Conservation (phyloP, 768 basidiomycete genomes). For the Pulveroboletus frians region DNA sequence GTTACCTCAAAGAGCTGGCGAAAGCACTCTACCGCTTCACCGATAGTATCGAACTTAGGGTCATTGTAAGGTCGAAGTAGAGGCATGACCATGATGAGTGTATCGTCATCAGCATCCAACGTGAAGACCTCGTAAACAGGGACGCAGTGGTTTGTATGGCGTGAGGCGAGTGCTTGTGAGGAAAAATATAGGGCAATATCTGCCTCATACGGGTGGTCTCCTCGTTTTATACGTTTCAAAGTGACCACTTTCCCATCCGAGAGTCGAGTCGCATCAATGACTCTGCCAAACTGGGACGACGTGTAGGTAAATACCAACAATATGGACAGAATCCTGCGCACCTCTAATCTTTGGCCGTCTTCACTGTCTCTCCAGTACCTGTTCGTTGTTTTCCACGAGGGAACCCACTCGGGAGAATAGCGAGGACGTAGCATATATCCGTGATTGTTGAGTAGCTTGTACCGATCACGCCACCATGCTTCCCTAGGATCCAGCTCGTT, state of each 20-base stretch:
- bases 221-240: constrained; percentile 26
- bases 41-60: constrained; percentile 23
- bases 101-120: constrained; percentile 6
- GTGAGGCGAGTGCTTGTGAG: neutral
- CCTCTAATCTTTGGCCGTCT: no score
- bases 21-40: constrained; percentile 22
- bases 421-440: no score
- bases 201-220: constrained; percentile 25
- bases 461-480: constrained; percentile 2
- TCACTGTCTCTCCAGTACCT: no score
- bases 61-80: constrained; percentile 24
- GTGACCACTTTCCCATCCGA: constrained; percentile 26
- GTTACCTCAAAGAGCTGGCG: constrained; percentile 30
- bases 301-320: neutral
- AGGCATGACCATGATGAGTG: constrained; percentile 31
- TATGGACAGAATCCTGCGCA: constrained; percentile 2
- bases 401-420: no score
- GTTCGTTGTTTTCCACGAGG: no score
- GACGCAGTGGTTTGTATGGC: constrained; percentile 34
- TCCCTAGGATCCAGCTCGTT: no score
- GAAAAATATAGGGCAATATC: constrained; percentile 26
- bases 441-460: no score
- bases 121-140: constrained; percentile 25
- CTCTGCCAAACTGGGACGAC: no score
- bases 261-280: constrained; percentile 28